Evolutionary conservation across 2,329 filamentous ascomycete species (phyloP).

Genomic region (Tolypocladium nubicola): DNA sequence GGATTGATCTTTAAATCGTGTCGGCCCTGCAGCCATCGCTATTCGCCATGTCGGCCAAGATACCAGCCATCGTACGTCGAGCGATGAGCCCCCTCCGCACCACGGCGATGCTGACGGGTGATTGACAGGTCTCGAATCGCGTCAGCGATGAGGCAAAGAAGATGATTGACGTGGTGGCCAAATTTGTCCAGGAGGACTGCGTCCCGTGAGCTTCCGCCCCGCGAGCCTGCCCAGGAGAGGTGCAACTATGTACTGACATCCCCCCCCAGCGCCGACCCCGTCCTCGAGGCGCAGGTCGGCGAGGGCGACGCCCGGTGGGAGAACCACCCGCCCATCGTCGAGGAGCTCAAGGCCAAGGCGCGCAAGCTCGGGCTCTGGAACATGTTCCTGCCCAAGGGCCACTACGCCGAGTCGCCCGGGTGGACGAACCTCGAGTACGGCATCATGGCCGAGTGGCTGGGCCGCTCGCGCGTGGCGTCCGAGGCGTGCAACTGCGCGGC

Average conservation of each 20-base stretch:
- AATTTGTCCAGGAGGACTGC: slow-evolving; percentile 95
- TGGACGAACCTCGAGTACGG: slow-evolving; percentile 96
- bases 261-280: slow-evolving; percentile 55
- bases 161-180: slow-evolving; percentile 79
- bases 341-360: slow-evolving; percentile 81
- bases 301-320: slow-evolving; percentile 69
- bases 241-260: not conserved
- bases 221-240: not conserved
- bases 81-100: not conserved
- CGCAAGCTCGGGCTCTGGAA: slow-evolving; percentile 87
- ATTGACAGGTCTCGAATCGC: slow-evolving; percentile 33
- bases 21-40: not conserved
- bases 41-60: slow-evolving; percentile 19
- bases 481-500: slow-evolving; percentile 87
- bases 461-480: slow-evolving; percentile 72
- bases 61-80: slow-evolving; percentile 20
- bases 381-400: slow-evolving; percentile 90
- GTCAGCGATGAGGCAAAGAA: slow-evolving; percentile 80
- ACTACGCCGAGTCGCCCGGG: slow-evolving; percentile 91
- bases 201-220: slow-evolving; percentile 46
- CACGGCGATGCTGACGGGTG: slow-evolving; percentile 3
- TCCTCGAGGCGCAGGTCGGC: slow-evolving; percentile 73
- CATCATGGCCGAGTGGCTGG: slow-evolving; percentile 92
- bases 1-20: not conserved
- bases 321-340: slow-evolving; percentile 67